Evolutionary conservation across 257 asterid species (phyloP).

Genomic region (Nicotiana obtusifolia): DNA sequence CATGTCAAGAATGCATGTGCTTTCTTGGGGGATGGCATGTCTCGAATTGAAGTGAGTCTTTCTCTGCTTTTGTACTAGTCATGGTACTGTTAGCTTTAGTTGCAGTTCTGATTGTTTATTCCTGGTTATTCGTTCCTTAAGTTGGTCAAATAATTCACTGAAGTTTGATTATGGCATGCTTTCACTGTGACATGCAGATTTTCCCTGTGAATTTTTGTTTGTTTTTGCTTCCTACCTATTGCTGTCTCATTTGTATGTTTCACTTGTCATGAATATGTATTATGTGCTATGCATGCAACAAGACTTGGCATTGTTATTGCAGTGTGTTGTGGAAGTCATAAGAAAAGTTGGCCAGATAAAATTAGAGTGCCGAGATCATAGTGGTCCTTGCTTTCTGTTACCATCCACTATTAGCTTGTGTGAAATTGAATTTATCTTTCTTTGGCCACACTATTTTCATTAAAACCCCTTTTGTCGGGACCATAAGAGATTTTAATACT

Average conservation of each 20-base stretch:
- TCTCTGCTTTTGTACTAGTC: not conserved
- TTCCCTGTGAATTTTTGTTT: not conserved
- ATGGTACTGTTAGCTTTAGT: not conserved
- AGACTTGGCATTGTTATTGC: not conserved
- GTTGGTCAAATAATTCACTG: not conserved
- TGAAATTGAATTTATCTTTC: not conserved
- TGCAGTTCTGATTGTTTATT: not conserved
- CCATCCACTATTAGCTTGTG: not conserved
- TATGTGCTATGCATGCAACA: not conserved
- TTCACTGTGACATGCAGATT: not conserved
- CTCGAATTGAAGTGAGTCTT: slow-evolving; percentile 75
- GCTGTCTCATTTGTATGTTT: not conserved
- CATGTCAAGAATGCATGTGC: slow-evolving; percentile 97
- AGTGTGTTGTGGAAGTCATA: not conserved
- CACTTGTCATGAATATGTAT: not conserved
- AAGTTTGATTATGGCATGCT: not conserved
- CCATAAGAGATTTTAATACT: not conserved
- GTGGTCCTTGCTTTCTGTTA: not conserved
- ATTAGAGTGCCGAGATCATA: not conserved
- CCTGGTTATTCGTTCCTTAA: not conserved
- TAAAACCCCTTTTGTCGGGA: not conserved
- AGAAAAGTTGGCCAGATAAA: slow-evolving; percentile 1
- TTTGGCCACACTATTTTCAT: not conserved
- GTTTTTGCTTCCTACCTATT: not conserved
- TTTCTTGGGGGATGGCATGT: slow-evolving; percentile 98